Base-by-base conservation (phyloP, 140 eudicot species). In the Stevia rebaudiana region DNA sequence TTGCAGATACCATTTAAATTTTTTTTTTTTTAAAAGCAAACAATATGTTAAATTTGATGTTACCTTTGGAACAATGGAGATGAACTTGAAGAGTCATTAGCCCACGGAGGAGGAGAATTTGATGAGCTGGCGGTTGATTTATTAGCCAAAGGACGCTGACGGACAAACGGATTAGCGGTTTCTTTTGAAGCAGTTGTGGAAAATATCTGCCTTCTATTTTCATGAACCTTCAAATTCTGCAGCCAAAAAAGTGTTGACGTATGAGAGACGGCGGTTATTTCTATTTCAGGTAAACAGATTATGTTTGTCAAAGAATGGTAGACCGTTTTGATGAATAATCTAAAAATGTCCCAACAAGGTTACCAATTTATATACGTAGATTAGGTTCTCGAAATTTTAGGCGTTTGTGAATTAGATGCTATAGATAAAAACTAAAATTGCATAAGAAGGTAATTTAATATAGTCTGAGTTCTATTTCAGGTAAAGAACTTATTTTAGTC, bases 221-320 rank as follows among this genome's bases (percentile, higher is more conserved):
- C 98, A 53, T 87, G 88, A 74, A 84, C 91, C 80, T 84, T 87
- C 78, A 90, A 37, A 61, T 90, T 90, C 97, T 84, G 88, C 79
- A 78, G 33, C 47, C 68, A 69, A 68, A 46, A 68, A 7, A 54
- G 16, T 22, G 1, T 54, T 52, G 37, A 52, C 59, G 24, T 22
- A 51, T 52, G 18, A 50, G 55, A 48, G 19, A 37, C 42, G 8
- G 8, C 8, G 52, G 8, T 46, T 46, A 46, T 15, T 15, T 46
- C 11, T 46, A 16, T 46, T 46, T 15, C 23, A 46, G 3, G 56
- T 21, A 50, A 19, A 2, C 8, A 46, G n/a, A 46, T 9, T 21
- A 9, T 1, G 8, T 50, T 22, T 19, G 28, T 0, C 30, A 5
- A 50, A 6, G 21, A 50, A 49, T 46, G 52, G 22, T 46, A 46